Evolutionary conservation across 257 asterid genomes (phyloP), one percentile per base, ranked within the genome.

Genomic region (Striga asiatica): DNA sequence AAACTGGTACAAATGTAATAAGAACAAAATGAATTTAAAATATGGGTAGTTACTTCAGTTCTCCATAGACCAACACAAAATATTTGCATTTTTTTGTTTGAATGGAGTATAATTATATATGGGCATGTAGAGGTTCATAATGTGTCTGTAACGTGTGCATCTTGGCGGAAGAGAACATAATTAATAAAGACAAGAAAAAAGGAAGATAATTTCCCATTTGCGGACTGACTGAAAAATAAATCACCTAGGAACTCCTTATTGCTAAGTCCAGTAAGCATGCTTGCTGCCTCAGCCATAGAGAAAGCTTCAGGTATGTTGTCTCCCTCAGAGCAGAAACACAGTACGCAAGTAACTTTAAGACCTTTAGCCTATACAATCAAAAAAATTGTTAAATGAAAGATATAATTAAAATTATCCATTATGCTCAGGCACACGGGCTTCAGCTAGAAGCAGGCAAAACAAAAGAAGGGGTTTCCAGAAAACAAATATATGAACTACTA

Each of bases 261-360:
- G 66, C 56, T 56, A 57, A 80, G 43, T 46, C 76, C 82, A 56
- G 65, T 59, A 69, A 85, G 78, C 70, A 74, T 82, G 67, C 73
- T 66, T 24, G 94, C 68, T 65, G 98, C 95, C 64, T 78, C 95
- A 21, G 97, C 95, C 74, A 91, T 73, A 60, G 67, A 78, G 66
- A 84, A 85, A 66, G 95, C 98, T 62, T 87, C 96, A 4, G 95
- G 85, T 55, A 79, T 82, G 45, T 87, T 91, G 77, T 91, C 98
- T 60, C 98, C 97, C 74, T 91, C 98, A 42, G 98, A 91, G 76
- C 98, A 91, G 77, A 87, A 91, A 71, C 94, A 87, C 16, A 87
- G 63, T 56, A 91, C 66, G 81, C 98, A 87, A 54, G 97, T 91
- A 38, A 80, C 95, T 65, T 87, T 84, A 64, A 91, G 16, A 56